Base-by-base conservation (phyloP, 2,329 filamentous ascomycete species). In the Cordyceps javanica region DNA sequence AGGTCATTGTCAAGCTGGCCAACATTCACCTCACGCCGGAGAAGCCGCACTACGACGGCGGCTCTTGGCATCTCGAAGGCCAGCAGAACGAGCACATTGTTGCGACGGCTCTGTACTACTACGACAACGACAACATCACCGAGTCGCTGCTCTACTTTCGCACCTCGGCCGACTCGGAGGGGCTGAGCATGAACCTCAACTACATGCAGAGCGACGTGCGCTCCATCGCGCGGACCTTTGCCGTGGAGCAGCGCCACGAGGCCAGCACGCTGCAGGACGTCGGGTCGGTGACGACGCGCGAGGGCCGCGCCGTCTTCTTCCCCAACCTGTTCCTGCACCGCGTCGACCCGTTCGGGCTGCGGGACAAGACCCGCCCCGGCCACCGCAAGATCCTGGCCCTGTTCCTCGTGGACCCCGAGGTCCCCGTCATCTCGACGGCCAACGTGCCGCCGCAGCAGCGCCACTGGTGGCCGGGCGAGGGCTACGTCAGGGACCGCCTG, bases 1-100 rank as follows among this genome's bases (percentile, higher is more conserved):
- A 89, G 60, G 73, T 89, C 41, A 82, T 88, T 56, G 77, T 86
- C 55, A 87, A 87, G 67, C 70, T 89, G 11, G 77, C 82, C 14
- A 83, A 80, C 49, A 82, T 88, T 45, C 75, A 85, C 28, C 73
- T 88, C 1, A 82, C 77, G 0, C 85, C 85, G 0, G 79, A 82
- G 19, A 77, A 82, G 2, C 80, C 84, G 0, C 64, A 65, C 0
- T 87, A 83, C 61, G 67, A 70, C 0, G 79, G 79, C 16, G 81
- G 81, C 0, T 70, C 69, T 1, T 85, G 81, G 77, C 81, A 84
- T 61, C 64, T 82, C 2, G 82, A 84, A 61, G 81, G 82, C 19
- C 71, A 73, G 60, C 62, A 76, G 8, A 88, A 88, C 62, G 85
- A 89, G 67, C 80, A 80, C 61, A 86, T 89, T 38, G 79, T 77